Conservation (phyloP, 306 rosid genomes). For the Medicago truncatula region MtrunA17r5.0-ANR NC_053045.1:53986001-53986500, state of each 20-base stretch:
- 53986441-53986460: slow-evolving; percentile 46
- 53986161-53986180: slow-evolving; percentile 49
- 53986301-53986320: too few species aligned
- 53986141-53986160: slow-evolving; percentile 18
- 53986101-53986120: slow-evolving; percentile 51
- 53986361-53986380: not conserved
- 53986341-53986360: not conserved
- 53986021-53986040: slow-evolving; percentile 20
- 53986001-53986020: slow-evolving; percentile 38
- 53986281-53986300: too few species aligned
- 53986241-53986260: not conserved
- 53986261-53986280: too few species aligned
- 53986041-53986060: slow-evolving; percentile 44
- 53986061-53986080: slow-evolving; percentile 54
- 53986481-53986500: slow-evolving; percentile 51
- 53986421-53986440: slow-evolving; percentile 53
- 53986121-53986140: slow-evolving; percentile 45
- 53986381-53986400: not conserved
- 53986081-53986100: slow-evolving; percentile 46
- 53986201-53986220: not conserved
- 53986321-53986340: too few species aligned
- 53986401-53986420: slow-evolving; percentile 38
- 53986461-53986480: slow-evolving; percentile 63
- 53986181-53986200: slow-evolving; percentile 43
- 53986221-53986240: not conserved